Conservation (phyloP, 2,329 filamentous ascomycete genomes). For the Ophiostoma perfectum region DNA sequence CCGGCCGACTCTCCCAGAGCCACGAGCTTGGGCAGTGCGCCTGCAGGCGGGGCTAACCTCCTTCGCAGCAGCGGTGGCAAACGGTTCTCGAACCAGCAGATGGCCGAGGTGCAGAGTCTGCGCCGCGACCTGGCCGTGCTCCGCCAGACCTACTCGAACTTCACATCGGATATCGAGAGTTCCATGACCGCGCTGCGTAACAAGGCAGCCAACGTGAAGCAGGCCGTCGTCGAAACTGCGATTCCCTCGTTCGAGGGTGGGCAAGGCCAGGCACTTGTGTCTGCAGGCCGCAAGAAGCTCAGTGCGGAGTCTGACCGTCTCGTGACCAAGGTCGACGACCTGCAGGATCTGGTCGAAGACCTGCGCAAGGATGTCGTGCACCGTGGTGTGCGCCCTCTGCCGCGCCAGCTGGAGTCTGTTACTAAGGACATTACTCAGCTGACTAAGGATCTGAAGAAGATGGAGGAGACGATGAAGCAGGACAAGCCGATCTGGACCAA, state of each 20-base stretch:
- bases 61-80: conserved; percentile 17
- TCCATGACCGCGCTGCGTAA: conserved; percentile 79
- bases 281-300: conserved; percentile 78
- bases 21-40: conserved; percentile 28
- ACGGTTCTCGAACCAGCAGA: conserved; percentile 47
- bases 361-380: conserved; percentile 93
- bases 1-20: conserved; percentile 46
- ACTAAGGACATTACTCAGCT: conserved; percentile 80
- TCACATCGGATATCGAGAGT: conserved; percentile 79
- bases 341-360: conserved; percentile 96
- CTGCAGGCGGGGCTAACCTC: background rate
- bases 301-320: conserved; percentile 83
- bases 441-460: conserved; percentile 81
- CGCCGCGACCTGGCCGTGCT: conserved; percentile 85
- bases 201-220: conserved; percentile 78
- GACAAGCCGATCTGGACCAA: conserved; percentile 98
- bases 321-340: conserved; percentile 86
- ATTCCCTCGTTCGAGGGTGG: conserved; percentile 69
- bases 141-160: conserved; percentile 87
- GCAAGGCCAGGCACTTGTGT: conserved; percentile 79
- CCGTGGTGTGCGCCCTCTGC: conserved; percentile 84
- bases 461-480: conserved; percentile 83
- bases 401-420: conserved; percentile 81
- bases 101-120: conserved; percentile 73
- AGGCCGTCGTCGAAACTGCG: conserved; percentile 62